phyloP scores from a whole-genome alignment of 176 grass and related monocot genomes.

The Oryza glaberrima region DNA sequence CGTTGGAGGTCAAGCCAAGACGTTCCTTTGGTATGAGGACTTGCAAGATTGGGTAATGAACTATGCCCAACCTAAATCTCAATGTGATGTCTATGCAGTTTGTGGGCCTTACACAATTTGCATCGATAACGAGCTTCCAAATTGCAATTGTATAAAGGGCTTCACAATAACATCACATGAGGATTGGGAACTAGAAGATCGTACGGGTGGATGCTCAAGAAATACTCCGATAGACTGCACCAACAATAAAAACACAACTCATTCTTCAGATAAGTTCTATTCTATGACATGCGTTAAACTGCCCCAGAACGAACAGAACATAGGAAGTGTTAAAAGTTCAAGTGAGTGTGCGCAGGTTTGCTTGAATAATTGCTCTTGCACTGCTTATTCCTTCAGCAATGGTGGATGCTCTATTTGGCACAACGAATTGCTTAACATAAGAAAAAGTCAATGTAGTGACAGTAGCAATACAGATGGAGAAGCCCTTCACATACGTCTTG shows the following conservation, averaged over 20 bases:
- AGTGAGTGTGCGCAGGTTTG: background rate
- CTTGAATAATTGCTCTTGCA: background rate
- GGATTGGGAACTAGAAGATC: background rate
- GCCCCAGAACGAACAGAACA: rapidly evolving
- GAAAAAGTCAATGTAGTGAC: background rate
- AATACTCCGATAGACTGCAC: no score
- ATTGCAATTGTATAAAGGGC: background rate
- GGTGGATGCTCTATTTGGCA: background rate
- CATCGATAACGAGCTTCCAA: background rate
- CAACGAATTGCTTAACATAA: background rate
- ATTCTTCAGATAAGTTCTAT: background rate
- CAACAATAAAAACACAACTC: background rate
- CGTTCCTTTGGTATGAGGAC: background rate
- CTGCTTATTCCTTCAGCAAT: background rate
- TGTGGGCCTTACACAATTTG: background rate
- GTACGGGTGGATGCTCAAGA: no score
- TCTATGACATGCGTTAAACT: background rate
- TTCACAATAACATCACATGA: background rate
- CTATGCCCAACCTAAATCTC: background rate
- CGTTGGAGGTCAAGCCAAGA: background rate
- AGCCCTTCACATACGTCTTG: constrained; percentile 19
- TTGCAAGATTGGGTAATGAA: background rate
- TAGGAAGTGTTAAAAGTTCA: background rate
- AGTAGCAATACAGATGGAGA: background rate
- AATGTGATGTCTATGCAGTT: background rate